A percentile compares a stretch with the other conserved stretches of the same genome.
These are phyloP conservation scores for Haplosporangium sp. DNA, from an alignment of 371 early-diverging fungal species.

Conservation along the genomic window DNA sequence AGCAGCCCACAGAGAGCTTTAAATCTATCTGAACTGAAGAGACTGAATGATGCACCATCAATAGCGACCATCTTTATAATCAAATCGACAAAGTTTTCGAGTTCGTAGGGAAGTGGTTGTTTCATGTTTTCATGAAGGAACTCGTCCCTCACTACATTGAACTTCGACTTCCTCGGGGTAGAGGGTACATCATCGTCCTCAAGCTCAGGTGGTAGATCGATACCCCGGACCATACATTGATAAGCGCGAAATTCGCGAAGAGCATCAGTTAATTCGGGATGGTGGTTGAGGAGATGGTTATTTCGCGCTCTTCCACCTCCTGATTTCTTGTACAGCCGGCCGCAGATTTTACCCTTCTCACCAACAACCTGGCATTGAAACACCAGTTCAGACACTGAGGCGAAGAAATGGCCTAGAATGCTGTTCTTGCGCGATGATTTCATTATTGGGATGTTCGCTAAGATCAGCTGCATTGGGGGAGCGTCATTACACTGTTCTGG, in stretches of 20 bases:
- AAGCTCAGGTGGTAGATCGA: not conserved
- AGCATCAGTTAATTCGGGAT: conserved; percentile 9
- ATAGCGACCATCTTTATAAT: conserved; percentile 2
- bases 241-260: conserved; percentile 8
- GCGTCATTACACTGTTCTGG: conserved; percentile 20
- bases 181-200: not conserved
- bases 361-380: conserved; percentile 14
- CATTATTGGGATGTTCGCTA: too few relatives aligned
- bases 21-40: conserved; percentile 7
- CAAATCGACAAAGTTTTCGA: not conserved
- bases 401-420: conserved; percentile 7
- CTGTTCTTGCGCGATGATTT: too few relatives aligned
- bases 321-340: conserved; percentile 8
- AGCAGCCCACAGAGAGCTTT: not conserved
- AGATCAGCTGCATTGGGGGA: not conserved
- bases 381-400: not conserved
- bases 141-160: conserved; percentile 1
- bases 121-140: not conserved
- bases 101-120: conserved; percentile 5
- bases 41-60: not conserved
- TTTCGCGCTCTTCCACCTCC: conserved; percentile 18
- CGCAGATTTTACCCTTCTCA: conserved; percentile 1
- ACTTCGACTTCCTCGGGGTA: not conserved
- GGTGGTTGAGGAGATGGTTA: conserved; percentile 18
- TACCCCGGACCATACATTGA: conserved; percentile 9